A percentile compares a stretch with the other conserved stretches of the same genome.
Evolutionary conservation across 2,329 filamentous ascomycete genomes (phyloP).

Genomic region (Dryadomyces quercus-mongolicae): DNA sequence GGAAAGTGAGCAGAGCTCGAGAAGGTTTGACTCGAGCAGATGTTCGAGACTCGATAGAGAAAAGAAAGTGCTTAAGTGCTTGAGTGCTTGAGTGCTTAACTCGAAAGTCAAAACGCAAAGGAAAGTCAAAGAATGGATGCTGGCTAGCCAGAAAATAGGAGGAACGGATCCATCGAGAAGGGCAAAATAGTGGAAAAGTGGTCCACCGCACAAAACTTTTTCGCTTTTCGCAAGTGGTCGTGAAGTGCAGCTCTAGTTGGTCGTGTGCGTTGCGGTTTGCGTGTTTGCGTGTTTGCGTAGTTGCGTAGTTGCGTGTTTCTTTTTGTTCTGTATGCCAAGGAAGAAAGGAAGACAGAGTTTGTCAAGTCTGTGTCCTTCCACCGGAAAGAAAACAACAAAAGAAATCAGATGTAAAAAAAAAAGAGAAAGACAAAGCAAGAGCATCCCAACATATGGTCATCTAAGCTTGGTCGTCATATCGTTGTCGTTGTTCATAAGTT

Average conservation of each 20-base stretch:
- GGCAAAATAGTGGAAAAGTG: too few species aligned
- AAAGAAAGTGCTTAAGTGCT: background rate
- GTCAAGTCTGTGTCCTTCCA: too few species aligned
- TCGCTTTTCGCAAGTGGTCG: background rate
- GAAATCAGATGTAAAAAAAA: constrained; percentile 4
- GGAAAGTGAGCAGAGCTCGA: background rate
- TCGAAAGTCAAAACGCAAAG: background rate
- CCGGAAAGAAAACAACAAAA: background rate
- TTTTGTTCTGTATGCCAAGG: constrained; percentile 2
- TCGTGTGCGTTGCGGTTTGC: background rate
- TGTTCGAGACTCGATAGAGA: too few species aligned
- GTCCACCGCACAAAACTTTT: too few species aligned
- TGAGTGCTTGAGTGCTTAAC: too few species aligned
- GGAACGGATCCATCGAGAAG: too few species aligned
- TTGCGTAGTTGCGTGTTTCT: background rate
- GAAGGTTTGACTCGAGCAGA: too few species aligned
- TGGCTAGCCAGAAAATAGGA: too few species aligned
- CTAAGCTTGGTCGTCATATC: constrained; percentile 10
- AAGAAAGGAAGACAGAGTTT: background rate
- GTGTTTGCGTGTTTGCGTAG: background rate
- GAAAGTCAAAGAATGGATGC: background rate
- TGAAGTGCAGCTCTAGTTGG: background rate
- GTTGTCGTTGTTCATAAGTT: constrained; percentile 10
- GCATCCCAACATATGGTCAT: constrained; percentile 9
- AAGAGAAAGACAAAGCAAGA: constrained; percentile 1